phyloP scores from a whole-genome alignment of 1,284 basidiomycete genomes.

The Schizopora paradoxa region DNA sequence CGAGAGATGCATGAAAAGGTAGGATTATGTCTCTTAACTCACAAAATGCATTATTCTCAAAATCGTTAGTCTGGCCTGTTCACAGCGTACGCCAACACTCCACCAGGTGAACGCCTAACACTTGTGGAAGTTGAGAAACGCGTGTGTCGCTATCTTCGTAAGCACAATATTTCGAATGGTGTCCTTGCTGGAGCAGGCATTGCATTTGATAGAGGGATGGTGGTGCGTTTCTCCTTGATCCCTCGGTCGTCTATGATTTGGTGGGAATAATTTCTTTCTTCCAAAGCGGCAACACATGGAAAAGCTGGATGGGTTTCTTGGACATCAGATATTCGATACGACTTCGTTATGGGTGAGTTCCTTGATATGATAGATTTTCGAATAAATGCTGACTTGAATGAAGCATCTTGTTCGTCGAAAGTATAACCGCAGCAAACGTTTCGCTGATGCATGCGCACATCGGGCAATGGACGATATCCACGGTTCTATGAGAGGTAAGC shows the following conservation, averaged over 20 bases:
- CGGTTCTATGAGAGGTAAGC: slow-evolving; percentile 9
- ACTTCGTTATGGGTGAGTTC: slow-evolving; percentile 13
- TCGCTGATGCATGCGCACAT: slow-evolving; percentile 4
- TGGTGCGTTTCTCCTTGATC: slow-evolving; percentile 4
- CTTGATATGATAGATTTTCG: slow-evolving; percentile 14
- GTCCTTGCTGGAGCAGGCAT: slow-evolving; percentile 16
- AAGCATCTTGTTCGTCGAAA: slow-evolving; percentile 12
- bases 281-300: slow-evolving; percentile 14
- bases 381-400: not conserved
- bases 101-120: slow-evolving; percentile 4
- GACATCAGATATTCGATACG: slow-evolving; percentile 15
- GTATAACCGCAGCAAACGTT: slow-evolving; percentile 11
- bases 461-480: slow-evolving; percentile 12
- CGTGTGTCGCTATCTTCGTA: slow-evolving; percentile 7
- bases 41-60: not conserved
- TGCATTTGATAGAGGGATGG: slow-evolving; percentile 14
- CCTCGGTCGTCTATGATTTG: not conserved
- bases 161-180: slow-evolving; percentile 5
- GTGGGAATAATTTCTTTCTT: not conserved
- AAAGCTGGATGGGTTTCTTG: slow-evolving; percentile 12
- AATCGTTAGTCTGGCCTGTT: slow-evolving; percentile 10
- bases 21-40: not conserved
- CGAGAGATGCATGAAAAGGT: slow-evolving; percentile 14
- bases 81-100: slow-evolving; percentile 5
- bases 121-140: slow-evolving; percentile 10